phyloP scores from a whole-genome alignment of 1,284 basidiomycete genomes.

The Ceratobasidium sp. region DNA sequence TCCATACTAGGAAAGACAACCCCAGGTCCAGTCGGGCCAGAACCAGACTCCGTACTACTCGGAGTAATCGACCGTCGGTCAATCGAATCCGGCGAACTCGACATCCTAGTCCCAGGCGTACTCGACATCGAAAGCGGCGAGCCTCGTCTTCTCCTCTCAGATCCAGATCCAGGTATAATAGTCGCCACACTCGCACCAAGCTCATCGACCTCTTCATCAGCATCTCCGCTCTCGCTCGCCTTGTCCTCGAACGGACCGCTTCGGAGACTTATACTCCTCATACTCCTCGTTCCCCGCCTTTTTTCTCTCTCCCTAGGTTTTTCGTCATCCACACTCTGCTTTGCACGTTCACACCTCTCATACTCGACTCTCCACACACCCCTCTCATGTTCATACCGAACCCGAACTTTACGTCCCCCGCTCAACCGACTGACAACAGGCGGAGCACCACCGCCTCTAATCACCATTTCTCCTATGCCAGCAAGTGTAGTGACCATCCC shows the following conservation, averaged over 20 bases:
- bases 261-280: not conserved
- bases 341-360: conserved; percentile 66
- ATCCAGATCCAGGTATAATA: conserved; percentile 3
- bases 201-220: not conserved
- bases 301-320: not conserved
- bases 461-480: conserved; percentile 92
- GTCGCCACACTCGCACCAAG: conserved; percentile 40
- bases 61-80: conserved; percentile 7
- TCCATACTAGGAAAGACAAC: conserved; percentile 48
- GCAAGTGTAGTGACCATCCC: conserved; percentile 90
- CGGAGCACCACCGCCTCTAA: conserved; percentile 90
- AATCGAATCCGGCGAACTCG: conserved; percentile 37
- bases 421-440: conserved; percentile 86
- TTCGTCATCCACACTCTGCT: not conserved
- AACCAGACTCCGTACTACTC: not conserved
- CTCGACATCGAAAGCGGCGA: conserved; percentile 17
- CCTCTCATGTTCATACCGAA: conserved; percentile 90
- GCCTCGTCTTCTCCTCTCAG: not conserved
- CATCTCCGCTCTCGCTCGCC: not conserved
- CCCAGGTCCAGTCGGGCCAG: conserved; percentile 4
- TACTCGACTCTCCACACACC: conserved; percentile 88
- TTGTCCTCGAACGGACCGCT: not conserved
- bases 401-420: conserved; percentile 80
- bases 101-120: not conserved
- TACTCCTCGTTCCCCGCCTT: not conserved